A percentile compares a stretch with the other conserved stretches of the same genome.
phyloP scores from a whole-genome alignment of 164 flowering plant species.

The Nymphaea colorata region DNA sequence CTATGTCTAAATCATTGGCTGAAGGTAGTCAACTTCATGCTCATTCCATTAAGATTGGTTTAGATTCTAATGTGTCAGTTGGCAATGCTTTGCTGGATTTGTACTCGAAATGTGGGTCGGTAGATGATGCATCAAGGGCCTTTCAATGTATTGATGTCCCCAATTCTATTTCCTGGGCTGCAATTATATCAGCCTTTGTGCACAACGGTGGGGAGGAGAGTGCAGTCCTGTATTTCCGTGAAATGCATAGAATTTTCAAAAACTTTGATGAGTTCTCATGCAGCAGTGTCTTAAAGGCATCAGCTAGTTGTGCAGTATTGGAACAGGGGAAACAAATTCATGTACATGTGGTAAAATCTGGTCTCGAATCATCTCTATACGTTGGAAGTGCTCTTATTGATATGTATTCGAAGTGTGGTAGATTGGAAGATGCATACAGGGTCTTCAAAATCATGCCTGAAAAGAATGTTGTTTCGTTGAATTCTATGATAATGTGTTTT shows the following conservation, averaged over 20 bases:
- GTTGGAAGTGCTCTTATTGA: constrained; percentile 6
- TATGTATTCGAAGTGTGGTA: constrained; percentile 8
- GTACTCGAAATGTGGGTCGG: constrained; percentile 1
- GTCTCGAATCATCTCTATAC: constrained; percentile 3
- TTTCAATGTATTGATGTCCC: neutral
- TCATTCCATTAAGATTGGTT: constrained; percentile 6
- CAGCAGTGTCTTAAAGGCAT: constrained; percentile 4
- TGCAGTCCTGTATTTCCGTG: constrained; percentile 1
- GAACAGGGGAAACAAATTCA: constrained; percentile 6
- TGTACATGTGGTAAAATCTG: constrained; percentile 2
- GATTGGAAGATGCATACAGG: constrained; percentile 4
- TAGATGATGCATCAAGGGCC: constrained; percentile 5
- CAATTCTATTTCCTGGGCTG: constrained; percentile 7
- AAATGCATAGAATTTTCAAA: constrained; percentile 1
- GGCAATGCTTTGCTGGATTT: constrained; percentile 6
- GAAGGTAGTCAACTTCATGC: constrained; percentile 7
- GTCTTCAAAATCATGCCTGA: constrained; percentile 5
- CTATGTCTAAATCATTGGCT: neutral
- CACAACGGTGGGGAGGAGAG: constrained; percentile 3
- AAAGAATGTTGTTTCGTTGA: constrained; percentile 6
- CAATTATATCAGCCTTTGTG: constrained; percentile 6
- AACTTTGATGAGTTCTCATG: constrained; percentile 5
- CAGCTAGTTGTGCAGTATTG: constrained; percentile 5
- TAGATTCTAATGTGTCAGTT: constrained; percentile 5
- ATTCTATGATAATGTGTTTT: constrained; percentile 5